These are phyloP conservation scores for Raphanus raphanistrum DNA, from an alignment of 345 rosid species.

Conservation along the genomic window DNA sequence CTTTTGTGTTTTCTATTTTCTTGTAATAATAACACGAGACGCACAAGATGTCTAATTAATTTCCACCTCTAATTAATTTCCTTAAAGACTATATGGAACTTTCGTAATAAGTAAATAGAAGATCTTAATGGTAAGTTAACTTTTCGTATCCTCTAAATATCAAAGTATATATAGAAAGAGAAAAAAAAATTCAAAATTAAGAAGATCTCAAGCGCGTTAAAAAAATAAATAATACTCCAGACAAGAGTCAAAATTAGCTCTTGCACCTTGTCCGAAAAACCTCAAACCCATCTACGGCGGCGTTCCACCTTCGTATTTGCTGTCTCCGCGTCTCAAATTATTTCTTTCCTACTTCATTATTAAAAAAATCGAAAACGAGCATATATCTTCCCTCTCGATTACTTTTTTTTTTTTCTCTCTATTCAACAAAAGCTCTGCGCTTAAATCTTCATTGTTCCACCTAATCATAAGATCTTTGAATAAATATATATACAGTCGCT, in stretches of 20 bases:
- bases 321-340: constrained; percentile 16
- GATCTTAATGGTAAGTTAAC: background rate
- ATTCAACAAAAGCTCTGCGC: background rate
- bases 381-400: constrained; percentile 11
- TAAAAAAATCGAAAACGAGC: background rate
- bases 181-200: background rate
- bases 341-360: constrained; percentile 4
- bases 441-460: background rate
- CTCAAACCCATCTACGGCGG: constrained; percentile 26
- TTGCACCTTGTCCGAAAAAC: constrained; percentile 37
- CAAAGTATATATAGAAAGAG: background rate
- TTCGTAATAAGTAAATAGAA: background rate
- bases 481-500: background rate
- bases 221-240: background rate
- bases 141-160: background rate
- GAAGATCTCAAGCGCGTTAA: background rate
- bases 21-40: background rate
- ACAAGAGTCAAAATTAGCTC: background rate
- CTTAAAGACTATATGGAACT: background rate
- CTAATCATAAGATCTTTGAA: constrained; percentile 20
- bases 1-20: background rate
- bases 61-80: background rate
- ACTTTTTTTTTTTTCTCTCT: background rate
- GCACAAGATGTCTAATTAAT: background rate
- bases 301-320: constrained; percentile 9